These are phyloP conservation scores for Perkinsela sp. DNA, from an alignment of 208 protist genomes.

Conservation along the genomic window DNA sequence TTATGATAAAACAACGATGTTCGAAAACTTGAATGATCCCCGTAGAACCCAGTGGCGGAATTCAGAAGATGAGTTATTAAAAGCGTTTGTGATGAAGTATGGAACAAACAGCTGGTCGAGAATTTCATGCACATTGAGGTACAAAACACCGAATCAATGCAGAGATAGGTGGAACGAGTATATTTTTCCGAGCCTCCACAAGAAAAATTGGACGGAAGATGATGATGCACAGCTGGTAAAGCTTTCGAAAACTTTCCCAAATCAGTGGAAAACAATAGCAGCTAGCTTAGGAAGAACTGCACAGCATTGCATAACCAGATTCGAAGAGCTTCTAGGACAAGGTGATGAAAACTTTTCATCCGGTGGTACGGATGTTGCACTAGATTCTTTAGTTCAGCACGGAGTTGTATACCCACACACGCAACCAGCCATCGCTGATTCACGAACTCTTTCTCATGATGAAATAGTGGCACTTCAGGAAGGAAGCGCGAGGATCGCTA, in stretches of 20 bases:
- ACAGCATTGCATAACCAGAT: background rate
- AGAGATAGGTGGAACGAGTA: background rate
- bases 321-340: background rate
- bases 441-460: background rate
- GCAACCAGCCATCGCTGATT: background rate
- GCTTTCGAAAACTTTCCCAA: background rate
- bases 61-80: constrained; percentile 1
- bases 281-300: background rate
- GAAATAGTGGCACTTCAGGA: background rate
- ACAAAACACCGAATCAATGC: background rate
- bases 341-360: background rate
- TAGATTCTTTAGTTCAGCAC: background rate
- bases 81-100: background rate
- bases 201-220: background rate
- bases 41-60: background rate
- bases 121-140: background rate
- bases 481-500: background rate
- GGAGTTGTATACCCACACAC: background rate
- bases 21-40: background rate
- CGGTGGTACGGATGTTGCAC: background rate
- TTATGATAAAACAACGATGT: no score
- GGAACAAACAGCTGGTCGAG: background rate
- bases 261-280: constrained; percentile 1
- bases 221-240: background rate
- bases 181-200: background rate